Evolutionary conservation across 345 rosid species (phyloP), one percentile per base, ranked within the genome.

Genomic region (Arabis hirsuta): DNA sequence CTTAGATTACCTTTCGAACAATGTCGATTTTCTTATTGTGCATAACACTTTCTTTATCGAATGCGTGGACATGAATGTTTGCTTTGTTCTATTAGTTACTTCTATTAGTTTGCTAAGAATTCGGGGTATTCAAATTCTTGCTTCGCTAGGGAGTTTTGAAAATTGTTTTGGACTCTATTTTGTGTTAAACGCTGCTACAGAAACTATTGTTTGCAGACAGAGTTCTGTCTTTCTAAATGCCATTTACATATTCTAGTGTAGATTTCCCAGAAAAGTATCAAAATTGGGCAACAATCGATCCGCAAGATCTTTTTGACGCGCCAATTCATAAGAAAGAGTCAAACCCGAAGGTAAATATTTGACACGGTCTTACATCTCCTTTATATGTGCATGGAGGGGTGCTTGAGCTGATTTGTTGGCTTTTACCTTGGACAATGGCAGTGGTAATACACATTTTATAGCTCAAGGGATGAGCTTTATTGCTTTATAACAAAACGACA

Each of bases 251-350:
- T 82, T 90, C 63, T 80, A 93, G 98, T 86, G 86, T 91, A 81
- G 96, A 94, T 86, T 94, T 94, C 79, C 98, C 91, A 13, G 84
- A 81, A 55, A 79, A 84, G 41, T 91, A 85, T 79, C 97, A 89
- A 69, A 86, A 94, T 71, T 89, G 98, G 92, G 13, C 79, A 8
- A 76, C 76, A 22, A 71, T 84, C 55, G 83, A 94, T 73, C 96
- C 97, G 65, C 64, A 83, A 55, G 90, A 89, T 85, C 95, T 94
- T 72, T 94, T 94, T 47, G 80, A 89, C 55, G 98, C 97, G 52
- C 87, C 84, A 65, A 73, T 84, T 55, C 45, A 31, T 10, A 90
- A 83, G 79, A 34, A 80, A 27, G 97, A 91, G 73, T 71, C 98
- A 69, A 94, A 91, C 83, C 97, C 98, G 50, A 89, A 84, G 92